Base-by-base conservation (phyloP, 805 yeast genomes). In the Kodamaea leandrae region DNA sequence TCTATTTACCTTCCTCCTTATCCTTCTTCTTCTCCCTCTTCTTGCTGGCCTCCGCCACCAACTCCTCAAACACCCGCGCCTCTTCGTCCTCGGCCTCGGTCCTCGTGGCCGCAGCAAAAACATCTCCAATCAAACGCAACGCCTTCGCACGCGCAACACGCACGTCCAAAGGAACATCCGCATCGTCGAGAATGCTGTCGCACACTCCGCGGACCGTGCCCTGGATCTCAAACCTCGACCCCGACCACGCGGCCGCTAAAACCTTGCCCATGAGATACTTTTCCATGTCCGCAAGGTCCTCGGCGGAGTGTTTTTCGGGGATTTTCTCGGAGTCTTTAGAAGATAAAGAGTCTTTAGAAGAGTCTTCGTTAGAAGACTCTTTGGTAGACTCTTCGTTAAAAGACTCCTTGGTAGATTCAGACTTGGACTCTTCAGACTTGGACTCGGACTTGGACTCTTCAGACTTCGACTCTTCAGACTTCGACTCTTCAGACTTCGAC, bases 161-260 rank as follows among this genome's bases (percentile, higher is more conserved):
- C 7, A 68, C 74, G 6, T 64, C 66, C 32, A 71, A 49, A 3
- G 74, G 60, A 4, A 73, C 78, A 0, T 67, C 65, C 40, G 76
- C 68, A 50, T 86, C 91, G 39, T 77, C 72, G 34, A 86, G 61
- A 2, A 85, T 72, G 30, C 63, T 66, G 51, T 83, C 83, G 63
- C 91, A 84, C 9, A 85, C 93, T 9, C 72, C 77, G 49, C 86
- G 76, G 39, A 83, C 70, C 0, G 88, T 83, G 10, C 83, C 72
- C 57, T 81, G 84, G 39, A 86, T 85, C 58, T 86, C 95, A 55
- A 80, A 84, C 54, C 77, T 82, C 9, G 90, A 80, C 0, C 91
- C 88, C 9, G 80, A 79, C 95, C 95, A 86, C 6, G 93, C 93
- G 2, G 90, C 91, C 6, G 86, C 83, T 25, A 86, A 64, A 14